These are phyloP conservation scores for Alternaria hordeiaustralica DNA, from an alignment of 2,329 filamentous ascomycete species.

Conservation along the genomic window DNA sequence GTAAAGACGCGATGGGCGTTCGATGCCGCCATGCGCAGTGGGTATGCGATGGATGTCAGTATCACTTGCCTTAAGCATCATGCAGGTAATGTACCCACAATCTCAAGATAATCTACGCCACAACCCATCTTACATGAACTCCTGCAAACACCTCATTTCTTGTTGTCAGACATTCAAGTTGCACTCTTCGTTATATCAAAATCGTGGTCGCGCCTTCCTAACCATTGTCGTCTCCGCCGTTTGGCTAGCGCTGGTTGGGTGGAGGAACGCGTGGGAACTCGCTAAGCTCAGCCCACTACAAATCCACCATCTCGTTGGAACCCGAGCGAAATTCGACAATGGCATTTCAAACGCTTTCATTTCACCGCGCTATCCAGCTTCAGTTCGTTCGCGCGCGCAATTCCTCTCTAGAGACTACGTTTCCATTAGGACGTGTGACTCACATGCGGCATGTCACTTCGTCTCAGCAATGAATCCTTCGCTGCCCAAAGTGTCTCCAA, in stretches of 20 bases:
- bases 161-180: not conserved
- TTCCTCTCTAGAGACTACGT: slow-evolving; percentile 16
- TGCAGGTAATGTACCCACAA: not conserved
- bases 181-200: not conserved
- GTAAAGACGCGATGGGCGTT: not conserved
- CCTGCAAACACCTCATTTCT: not conserved
- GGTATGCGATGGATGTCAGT: not conserved
- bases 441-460: slow-evolving; percentile 19
- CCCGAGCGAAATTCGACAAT: slow-evolving; percentile 4
- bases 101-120: not conserved
- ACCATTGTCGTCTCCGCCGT: slow-evolving; percentile 11
- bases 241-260: slow-evolving; percentile 20
- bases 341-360: not conserved
- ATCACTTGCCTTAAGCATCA: not conserved
- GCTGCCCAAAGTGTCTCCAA: slow-evolving; percentile 32
- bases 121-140: not conserved
- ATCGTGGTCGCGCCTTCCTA: not conserved
- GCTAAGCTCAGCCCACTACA: slow-evolving; percentile 21
- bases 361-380: slow-evolving; percentile 15
- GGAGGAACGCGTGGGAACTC: slow-evolving; percentile 30
- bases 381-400: not conserved
- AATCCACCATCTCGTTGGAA: not conserved
- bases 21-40: not conserved
- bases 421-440: slow-evolving; percentile 26
- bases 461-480: slow-evolving; percentile 17